Percentiles rank a stretch among this genome's conserved stretches.
phyloP scores from a whole-genome alignment of 495 filamentous ascomycete species.

The Podospora australis region DNA sequence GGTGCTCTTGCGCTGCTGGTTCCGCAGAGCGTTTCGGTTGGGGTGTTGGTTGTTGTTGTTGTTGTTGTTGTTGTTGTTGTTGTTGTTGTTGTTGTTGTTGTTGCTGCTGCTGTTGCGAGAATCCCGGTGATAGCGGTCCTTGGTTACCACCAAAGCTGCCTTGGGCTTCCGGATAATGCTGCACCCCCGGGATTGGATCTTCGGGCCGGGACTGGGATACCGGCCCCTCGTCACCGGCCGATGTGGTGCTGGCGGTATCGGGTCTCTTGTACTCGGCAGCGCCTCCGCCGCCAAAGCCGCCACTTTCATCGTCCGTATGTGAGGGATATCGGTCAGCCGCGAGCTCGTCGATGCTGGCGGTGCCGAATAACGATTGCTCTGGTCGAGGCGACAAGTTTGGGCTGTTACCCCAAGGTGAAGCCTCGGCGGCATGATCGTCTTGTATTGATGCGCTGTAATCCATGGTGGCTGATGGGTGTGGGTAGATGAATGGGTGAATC shows the following conservation, averaged over 20 bases:
- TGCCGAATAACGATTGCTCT: constrained; percentile 49
- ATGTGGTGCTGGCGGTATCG: constrained; percentile 34
- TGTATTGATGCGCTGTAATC: constrained; percentile 75
- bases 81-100: constrained; percentile 29
- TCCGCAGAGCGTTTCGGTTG: constrained; percentile 8
- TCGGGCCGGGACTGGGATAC: constrained; percentile 14
- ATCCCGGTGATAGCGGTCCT: constrained; percentile 16
- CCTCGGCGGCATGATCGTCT: constrained; percentile 63
- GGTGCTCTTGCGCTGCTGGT: constrained; percentile 36
- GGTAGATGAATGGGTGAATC: no score
- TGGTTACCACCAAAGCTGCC: constrained; percentile 10
- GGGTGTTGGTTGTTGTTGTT: constrained; percentile 24
- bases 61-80: constrained; percentile 12
- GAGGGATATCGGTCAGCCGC: constrained; percentile 26
- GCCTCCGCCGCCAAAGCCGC: constrained; percentile 28
- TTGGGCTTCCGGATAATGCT: constrained; percentile 9
- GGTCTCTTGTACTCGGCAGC: constrained; percentile 30
- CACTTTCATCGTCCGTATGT: constrained; percentile 34
- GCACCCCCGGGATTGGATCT: background rate
- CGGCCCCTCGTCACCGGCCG: constrained; percentile 12
- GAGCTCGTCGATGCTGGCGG: constrained; percentile 17
- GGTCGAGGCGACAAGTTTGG: constrained; percentile 58
- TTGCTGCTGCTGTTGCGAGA: constrained; percentile 16
- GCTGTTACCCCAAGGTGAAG: constrained; percentile 73
- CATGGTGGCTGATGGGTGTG: constrained; percentile 44